Conservation (phyloP, 768 basidiomycete species). For the Pisolithus albus region DNA sequence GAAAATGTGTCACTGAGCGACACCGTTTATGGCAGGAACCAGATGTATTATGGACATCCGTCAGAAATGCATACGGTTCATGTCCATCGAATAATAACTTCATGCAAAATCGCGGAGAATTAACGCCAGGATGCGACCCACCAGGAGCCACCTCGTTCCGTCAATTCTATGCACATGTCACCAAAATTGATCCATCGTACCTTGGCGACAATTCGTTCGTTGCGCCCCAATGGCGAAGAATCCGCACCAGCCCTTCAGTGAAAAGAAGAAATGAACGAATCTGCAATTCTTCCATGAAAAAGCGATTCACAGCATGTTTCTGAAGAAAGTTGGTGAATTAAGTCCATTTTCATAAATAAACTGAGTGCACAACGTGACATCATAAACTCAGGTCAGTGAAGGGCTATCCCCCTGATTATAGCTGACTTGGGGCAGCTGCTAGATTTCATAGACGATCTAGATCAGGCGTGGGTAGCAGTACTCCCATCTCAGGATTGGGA, state of each 20-base stretch:
- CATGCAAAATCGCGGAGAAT: slow-evolving; percentile 59
- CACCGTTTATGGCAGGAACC: slow-evolving; percentile 11
- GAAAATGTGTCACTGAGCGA: not conserved
- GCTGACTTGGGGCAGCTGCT: slow-evolving; percentile 46
- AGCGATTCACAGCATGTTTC: slow-evolving; percentile 52
- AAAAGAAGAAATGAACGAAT: slow-evolving; percentile 35
- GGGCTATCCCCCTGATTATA: slow-evolving; percentile 50
- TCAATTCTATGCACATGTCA: not conserved
- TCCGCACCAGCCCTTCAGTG: slow-evolving; percentile 31
- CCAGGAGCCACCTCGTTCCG: slow-evolving; percentile 40
- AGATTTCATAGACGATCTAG: slow-evolving; percentile 66
- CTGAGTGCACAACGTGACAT: slow-evolving; percentile 49
- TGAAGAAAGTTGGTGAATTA: slow-evolving; percentile 32
- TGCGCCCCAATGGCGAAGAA: slow-evolving; percentile 33
- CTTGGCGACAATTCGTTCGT: slow-evolving; percentile 35
- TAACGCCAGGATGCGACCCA: slow-evolving; percentile 56
- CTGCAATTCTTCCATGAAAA: slow-evolving; percentile 60
- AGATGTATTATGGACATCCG: slow-evolving; percentile 16
- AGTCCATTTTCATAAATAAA: slow-evolving; percentile 48
- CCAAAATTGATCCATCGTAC: slow-evolving; percentile 13
- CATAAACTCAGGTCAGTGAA: slow-evolving; percentile 51
- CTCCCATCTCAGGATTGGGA: slow-evolving; percentile 65
- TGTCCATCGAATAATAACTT: slow-evolving; percentile 66
- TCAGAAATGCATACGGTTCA: slow-evolving; percentile 44
- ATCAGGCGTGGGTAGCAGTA: slow-evolving; percentile 66